Evolutionary conservation across 2,329 filamentous ascomycete genomes (phyloP).

Genomic region (Trichoderma sp.): DNA sequence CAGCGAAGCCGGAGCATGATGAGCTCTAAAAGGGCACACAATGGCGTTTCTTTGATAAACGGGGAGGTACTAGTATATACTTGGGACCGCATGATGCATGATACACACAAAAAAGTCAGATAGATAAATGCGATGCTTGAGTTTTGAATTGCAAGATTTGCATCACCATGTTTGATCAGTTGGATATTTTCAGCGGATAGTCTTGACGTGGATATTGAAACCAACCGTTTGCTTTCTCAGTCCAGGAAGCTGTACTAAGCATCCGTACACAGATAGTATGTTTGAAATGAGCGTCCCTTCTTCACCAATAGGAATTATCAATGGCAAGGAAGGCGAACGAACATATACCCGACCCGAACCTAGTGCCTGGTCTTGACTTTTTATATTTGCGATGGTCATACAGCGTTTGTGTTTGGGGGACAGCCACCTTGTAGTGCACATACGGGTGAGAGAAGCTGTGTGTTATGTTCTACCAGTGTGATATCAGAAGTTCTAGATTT

Average conservation of each 20-base stretch:
- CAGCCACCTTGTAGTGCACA: neutral
- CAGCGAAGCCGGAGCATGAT: slow-evolving; percentile 36
- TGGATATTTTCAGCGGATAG: neutral
- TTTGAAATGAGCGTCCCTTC: neutral
- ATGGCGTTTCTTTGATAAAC: slow-evolving; percentile 3
- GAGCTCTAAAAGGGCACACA: slow-evolving; percentile 37
- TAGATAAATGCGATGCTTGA: slow-evolving; percentile 18
- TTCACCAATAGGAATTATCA: neutral
- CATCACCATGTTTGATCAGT: neutral
- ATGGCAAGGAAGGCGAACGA: neutral
- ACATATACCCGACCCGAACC: neutral
- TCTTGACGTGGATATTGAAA: neutral
- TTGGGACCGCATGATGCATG: slow-evolving; percentile 4
- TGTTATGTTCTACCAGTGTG: neutral
- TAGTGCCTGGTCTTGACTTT: neutral
- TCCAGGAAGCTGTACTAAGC: neutral
- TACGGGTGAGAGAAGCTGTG: neutral
- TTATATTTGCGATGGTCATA: neutral
- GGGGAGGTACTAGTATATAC: slow-evolving; percentile 5
- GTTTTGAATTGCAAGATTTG: neutral
- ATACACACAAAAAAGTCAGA: neutral
- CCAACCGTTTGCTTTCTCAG: neutral
- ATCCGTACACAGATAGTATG: neutral
- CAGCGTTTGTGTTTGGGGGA: neutral
- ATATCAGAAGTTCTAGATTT: neutral